Base-by-base conservation (phyloP, 176 grass and related monocot genomes). In the Rhynchospora pubera region DNA sequence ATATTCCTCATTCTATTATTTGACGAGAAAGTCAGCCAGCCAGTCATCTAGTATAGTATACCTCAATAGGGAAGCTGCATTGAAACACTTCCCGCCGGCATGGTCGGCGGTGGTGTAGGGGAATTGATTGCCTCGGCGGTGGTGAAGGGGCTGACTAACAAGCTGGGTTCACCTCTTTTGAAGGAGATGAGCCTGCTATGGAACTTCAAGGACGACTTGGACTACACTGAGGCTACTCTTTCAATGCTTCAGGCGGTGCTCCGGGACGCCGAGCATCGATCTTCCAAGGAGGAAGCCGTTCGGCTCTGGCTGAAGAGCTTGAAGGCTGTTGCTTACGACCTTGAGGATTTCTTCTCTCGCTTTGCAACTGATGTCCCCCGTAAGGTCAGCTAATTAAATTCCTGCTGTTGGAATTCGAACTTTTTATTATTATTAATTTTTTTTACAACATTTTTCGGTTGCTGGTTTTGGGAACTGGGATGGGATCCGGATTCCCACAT, bases 291-390 rank as follows among this genome's bases (percentile, higher is more conserved):
- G 2, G 23, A 23, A 10, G 10, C 58, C 0, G 60, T 79, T 14
- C 32, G 74, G 15, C 9, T 57, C 84, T 85, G 74, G 84, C 62
- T 85, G 44, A 65, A 58, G 59, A 79, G 63, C 22, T 73, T 85
- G 43, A 85, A 85, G 60, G 28, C 57, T 32, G 58, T 78, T 9
- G 60, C 84, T 30, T 85, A 85, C 42, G 84, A 85, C 47, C 75
- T 70, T 53, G 84, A 85, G 39, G 84, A 85, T 78, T 51, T 85
- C 60, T 79, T 85, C n/a, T 59, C 18, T 18, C 2, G 60, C 18
- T 80, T 63, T 62, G 39, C 34, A 80, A 57, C 45, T 42, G 43
- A 58, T 0, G 16, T 13, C 11, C 30, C n/a, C 5, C 39, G 5
- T 62, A 80, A 80, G 78, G 68, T 73, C 68, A 72, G 68, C 68